phyloP scores from a whole-genome alignment of 257 asterid species.

The Salvia rosmarinus region DNA sequence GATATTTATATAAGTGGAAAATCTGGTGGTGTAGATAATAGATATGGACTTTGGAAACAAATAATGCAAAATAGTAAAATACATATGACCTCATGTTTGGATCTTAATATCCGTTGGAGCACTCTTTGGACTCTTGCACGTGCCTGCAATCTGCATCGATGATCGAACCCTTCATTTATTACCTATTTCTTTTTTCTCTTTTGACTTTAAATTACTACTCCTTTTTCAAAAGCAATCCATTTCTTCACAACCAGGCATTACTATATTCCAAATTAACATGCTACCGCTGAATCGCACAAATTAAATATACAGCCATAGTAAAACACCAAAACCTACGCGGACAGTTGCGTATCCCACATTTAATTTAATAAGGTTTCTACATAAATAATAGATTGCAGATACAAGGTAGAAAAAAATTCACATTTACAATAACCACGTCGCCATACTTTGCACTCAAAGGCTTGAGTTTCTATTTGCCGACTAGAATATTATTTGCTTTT shows the following conservation, averaged over 20 bases:
- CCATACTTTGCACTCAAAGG: too few species aligned
- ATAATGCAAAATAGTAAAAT: conserved; percentile 2
- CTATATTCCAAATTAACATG: conserved; percentile 8
- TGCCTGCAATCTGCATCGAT: background rate
- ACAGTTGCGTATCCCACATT: background rate
- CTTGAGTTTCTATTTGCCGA: too few species aligned
- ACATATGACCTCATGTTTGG: background rate
- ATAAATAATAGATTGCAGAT: background rate
- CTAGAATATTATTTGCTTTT: background rate
- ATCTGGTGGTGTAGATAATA: too few species aligned
- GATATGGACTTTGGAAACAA: background rate
- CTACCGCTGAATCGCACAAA: background rate
- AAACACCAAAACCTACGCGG: too few species aligned
- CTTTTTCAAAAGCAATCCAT: conserved; percentile 3
- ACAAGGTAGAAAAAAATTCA: background rate
- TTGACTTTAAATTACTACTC: background rate
- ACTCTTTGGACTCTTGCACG: conserved; percentile 13
- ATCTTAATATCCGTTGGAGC: background rate
- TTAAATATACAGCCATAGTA: background rate
- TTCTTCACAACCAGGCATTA: background rate
- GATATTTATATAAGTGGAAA: too few species aligned
- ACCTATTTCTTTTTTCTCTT: background rate
- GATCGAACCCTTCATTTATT: background rate
- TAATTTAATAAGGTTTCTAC: background rate
- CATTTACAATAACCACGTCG: too few species aligned